Conservation (phyloP, 306 rosid species). For the Ziziphus jujuba region DNA sequence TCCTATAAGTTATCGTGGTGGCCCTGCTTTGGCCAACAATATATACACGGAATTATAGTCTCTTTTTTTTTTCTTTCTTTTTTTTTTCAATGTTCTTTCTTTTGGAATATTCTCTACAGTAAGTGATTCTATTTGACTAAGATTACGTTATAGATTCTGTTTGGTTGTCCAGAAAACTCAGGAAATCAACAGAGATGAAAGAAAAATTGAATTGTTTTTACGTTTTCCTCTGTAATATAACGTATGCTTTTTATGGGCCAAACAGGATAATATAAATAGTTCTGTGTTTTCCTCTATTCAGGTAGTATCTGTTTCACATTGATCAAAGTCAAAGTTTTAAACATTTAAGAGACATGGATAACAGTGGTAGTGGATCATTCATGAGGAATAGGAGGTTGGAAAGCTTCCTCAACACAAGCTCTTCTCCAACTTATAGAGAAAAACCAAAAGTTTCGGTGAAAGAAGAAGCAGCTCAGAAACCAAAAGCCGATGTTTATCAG, state of each 20-base stretch:
- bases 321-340: neutral
- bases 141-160: neutral
- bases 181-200: no score
- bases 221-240: no score
- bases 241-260: neutral
- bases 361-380: conserved; percentile 37
- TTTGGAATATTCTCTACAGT: neutral
- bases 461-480: conserved; percentile 25
- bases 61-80: neutral
- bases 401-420: conserved; percentile 46
- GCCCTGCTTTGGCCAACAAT: no score
- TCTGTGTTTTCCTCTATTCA: conserved; percentile 17
- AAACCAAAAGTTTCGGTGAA: conserved; percentile 27
- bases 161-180: conserved; percentile 11
- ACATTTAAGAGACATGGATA: conserved; percentile 4
- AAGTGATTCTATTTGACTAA: no score
- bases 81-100: no score
- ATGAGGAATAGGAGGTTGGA: conserved; percentile 53
- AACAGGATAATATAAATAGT: no score
- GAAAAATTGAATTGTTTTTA: no score
- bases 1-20: no score
- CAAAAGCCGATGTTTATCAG: conserved; percentile 12
- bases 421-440: conserved; percentile 36
- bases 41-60: no score
- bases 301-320: neutral